Base-by-base conservation (phyloP, 2,329 filamentous ascomycete species). In the Endoconidiophora polonica region DNA sequence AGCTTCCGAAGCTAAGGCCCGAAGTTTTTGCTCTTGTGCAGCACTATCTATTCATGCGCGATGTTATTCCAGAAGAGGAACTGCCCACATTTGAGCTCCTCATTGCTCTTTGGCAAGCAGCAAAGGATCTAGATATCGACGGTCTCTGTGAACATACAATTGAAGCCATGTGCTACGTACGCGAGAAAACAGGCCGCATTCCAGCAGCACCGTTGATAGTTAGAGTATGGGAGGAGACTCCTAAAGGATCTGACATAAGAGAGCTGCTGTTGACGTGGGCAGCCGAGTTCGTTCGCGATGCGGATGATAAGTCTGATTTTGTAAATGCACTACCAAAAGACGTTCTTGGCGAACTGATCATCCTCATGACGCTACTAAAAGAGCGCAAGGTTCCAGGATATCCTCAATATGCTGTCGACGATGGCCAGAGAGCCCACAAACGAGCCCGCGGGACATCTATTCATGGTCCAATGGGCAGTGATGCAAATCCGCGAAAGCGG, bases 221-320 rank as follows among this genome's bases (percentile, higher is more conserved):
- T 1, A 69, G 74, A 56, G 76, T 77, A 5, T 80, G 76, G 76
- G 69, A 72, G 45, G 74, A 79, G 47, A 78, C 75, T 0, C 74
- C 74, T 0, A 73, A 76, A 55, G 75, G 74, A 6, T 79, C 75
- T 2, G 69, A 73, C 1, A 73, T 81, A 45, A 68, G 76, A 38
- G 67, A 68, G 53, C 69, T 80, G 37, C 67, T 81, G 12, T 63
- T 79, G 2, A 70, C 67, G 9, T 81, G 77, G 77, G 73, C 75
- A 1, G 76, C 74, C 23, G 76, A 80, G 60, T 79, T 79, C 56
- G 76, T 79, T 64, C 65, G 73, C 40, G 72, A 72, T 0, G 76
- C 74, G 3, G 69, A 75, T 20, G 66, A 68, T 1, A 67, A 74
- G 16, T 66, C 70, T 6, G 72, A 76, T 53, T 79, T 79, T 57